Evolutionary conservation across 371 early-diverging fungal genomes (phyloP).

Genomic region (Basidiobolus meristosporus): DNA sequence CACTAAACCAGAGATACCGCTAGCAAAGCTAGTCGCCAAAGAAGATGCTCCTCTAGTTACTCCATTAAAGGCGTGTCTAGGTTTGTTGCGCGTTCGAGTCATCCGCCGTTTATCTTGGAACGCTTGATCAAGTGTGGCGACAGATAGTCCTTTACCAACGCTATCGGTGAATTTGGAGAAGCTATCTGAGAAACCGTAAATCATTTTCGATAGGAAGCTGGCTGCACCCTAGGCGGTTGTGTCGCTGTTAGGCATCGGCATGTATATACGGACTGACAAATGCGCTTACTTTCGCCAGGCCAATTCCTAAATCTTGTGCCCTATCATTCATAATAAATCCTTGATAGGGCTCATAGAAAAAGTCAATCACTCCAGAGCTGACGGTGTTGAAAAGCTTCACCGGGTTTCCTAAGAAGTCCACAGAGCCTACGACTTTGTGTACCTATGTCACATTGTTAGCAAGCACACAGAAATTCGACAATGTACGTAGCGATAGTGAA

Average conservation of each 20-base stretch:
- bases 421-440: constrained; percentile 87
- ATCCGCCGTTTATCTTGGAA: constrained; percentile 76
- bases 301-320: constrained; percentile 89
- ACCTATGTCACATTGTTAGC: constrained; percentile 73
- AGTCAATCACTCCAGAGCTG: constrained; percentile 83
- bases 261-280: no score
- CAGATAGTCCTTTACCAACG: constrained; percentile 86
- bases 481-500: no score
- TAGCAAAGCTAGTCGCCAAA: constrained; percentile 62
- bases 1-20: constrained; percentile 90
- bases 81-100: constrained; percentile 66
- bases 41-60: constrained; percentile 79
- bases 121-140: constrained; percentile 83
- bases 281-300: constrained; percentile 85
- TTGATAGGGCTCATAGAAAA: constrained; percentile 96
- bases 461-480: no score
- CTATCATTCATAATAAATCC: constrained; percentile 88
- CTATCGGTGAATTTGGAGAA: constrained; percentile 89
- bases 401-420: constrained; percentile 95
- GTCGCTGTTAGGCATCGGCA: no score
- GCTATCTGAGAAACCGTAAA: constrained; percentile 89
- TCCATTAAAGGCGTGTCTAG: constrained; percentile 82
- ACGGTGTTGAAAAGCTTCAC: constrained; percentile 90
- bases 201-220: constrained; percentile 84
- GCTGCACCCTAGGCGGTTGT: no score